phyloP scores from a whole-genome alignment of 2,329 filamentous ascomycete species.

The Pestalotiopsis fici region DNA sequence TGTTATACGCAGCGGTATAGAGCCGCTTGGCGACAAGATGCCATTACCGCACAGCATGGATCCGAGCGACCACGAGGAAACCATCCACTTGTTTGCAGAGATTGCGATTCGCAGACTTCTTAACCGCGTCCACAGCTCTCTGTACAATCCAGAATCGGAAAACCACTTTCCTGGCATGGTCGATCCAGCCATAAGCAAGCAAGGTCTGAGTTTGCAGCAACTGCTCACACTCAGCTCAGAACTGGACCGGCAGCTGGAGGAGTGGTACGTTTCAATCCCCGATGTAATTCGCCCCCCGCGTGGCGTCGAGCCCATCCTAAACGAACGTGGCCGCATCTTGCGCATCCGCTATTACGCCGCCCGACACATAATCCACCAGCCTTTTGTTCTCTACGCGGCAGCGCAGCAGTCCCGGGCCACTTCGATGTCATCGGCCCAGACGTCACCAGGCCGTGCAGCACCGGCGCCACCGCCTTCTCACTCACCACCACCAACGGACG shows the following conservation, averaged over 20 bases:
- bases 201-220: slow-evolving; percentile 26
- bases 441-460: not conserved
- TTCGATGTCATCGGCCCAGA: slow-evolving; percentile 7
- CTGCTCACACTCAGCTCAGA: slow-evolving; percentile 33
- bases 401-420: slow-evolving; percentile 17
- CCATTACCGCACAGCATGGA: slow-evolving; percentile 33
- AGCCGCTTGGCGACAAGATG: slow-evolving; percentile 36
- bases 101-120: slow-evolving; percentile 41
- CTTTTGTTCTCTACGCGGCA: slow-evolving; percentile 44
- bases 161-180: slow-evolving; percentile 19
- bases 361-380: slow-evolving; percentile 69
- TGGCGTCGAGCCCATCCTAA: slow-evolving; percentile 56
- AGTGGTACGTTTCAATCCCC: slow-evolving; percentile 38
- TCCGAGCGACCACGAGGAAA: slow-evolving; percentile 31
- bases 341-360: slow-evolving; percentile 74
- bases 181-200: slow-evolving; percentile 23
- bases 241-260: slow-evolving; percentile 38
- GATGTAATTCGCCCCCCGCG: slow-evolving; percentile 47
- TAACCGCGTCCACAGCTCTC: slow-evolving; percentile 41
- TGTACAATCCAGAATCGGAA: slow-evolving; percentile 34
- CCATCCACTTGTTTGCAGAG: slow-evolving; percentile 41
- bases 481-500: not conserved
- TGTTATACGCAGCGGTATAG: slow-evolving; percentile 34
- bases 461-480: not conserved
- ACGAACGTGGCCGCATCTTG: slow-evolving; percentile 67